These are phyloP conservation scores for Rutstroemia sp. DNA, from an alignment of 2,329 filamentous ascomycete genomes.

Conservation along the genomic window DNA sequence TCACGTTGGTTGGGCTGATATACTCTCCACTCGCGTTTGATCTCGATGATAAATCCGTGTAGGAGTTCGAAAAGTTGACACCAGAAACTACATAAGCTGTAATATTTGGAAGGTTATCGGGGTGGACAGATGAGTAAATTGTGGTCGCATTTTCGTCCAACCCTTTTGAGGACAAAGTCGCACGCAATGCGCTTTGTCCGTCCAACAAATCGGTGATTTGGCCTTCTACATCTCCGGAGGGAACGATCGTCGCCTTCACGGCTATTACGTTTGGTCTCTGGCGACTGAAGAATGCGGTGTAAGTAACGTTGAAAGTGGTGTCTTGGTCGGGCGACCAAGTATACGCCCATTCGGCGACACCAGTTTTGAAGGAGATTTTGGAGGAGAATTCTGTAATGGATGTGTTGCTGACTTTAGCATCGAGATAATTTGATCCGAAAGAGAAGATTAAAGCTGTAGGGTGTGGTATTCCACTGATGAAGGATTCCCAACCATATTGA, in stretches of 20 bases:
- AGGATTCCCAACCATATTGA: constrained; percentile 63
- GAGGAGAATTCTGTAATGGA: constrained; percentile 55
- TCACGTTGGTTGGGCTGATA: constrained; percentile 45
- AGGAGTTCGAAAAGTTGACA: constrained; percentile 30
- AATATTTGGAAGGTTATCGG: constrained; percentile 52
- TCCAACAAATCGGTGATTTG: constrained; percentile 61
- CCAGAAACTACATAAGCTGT: constrained; percentile 53
- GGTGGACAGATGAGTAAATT: constrained; percentile 60
- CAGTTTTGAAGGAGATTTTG: constrained; percentile 55
- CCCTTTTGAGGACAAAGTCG: constrained; percentile 49
- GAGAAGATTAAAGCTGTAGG: constrained; percentile 55
- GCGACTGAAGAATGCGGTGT: constrained; percentile 47
- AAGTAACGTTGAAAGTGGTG: constrained; percentile 50
- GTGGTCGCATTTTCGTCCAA: constrained; percentile 41
- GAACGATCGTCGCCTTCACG: constrained; percentile 51
- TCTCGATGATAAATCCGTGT: constrained; percentile 31
- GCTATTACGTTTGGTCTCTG: constrained; percentile 29
- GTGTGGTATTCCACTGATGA: constrained; percentile 65
- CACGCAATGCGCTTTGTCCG: constrained; percentile 59
- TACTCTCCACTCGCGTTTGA: constrained; percentile 30
- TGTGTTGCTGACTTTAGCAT: constrained; percentile 50
- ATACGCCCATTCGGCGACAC: constrained; percentile 56
- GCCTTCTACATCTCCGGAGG: constrained; percentile 44
- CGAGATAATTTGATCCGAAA: constrained; percentile 46
- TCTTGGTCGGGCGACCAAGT: constrained; percentile 51